Conservation (phyloP, 164 flowering plant species). For the Malania oleifera region DNA sequence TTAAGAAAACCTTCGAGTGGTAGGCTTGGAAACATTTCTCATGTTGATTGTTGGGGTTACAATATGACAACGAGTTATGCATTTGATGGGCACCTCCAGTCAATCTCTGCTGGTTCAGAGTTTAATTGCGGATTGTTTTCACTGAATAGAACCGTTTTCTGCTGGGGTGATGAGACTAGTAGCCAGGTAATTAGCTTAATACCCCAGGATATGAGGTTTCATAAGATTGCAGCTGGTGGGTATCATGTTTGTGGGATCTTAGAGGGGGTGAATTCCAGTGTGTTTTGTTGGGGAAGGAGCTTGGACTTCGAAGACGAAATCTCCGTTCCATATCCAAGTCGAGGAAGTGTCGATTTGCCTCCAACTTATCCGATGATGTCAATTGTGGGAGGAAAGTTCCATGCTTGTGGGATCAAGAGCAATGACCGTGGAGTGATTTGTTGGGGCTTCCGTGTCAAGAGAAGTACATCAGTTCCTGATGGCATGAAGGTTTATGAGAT, state of each 20-base stretch:
- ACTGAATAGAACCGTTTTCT: slow-evolving; percentile 60
- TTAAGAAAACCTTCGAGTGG: slow-evolving; percentile 53
- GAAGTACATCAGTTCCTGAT: slow-evolving; percentile 60
- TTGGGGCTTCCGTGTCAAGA: slow-evolving; percentile 68
- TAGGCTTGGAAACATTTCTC: slow-evolving; percentile 33
- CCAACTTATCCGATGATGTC: slow-evolving; percentile 59
- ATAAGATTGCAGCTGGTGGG: slow-evolving; percentile 80
- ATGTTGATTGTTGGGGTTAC: slow-evolving; percentile 97
- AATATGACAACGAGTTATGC: slow-evolving; percentile 81
- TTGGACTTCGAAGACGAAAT: slow-evolving; percentile 48
- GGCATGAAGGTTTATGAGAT: slow-evolving; percentile 55
- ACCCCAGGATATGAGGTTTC: slow-evolving; percentile 54
- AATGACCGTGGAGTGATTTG: slow-evolving; percentile 59
- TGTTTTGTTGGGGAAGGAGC: slow-evolving; percentile 86
- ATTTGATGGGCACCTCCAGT: slow-evolving; percentile 54
- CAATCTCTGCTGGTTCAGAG: slow-evolving; percentile 85
- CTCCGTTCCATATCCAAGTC: slow-evolving; percentile 24
- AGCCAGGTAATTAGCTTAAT: slow-evolving; percentile 55
- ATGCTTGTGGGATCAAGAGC: slow-evolving; percentile 83
- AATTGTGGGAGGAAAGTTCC: slow-evolving; percentile 84
- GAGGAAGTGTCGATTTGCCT: slow-evolving; percentile 50
- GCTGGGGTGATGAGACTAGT: slow-evolving; percentile 91
- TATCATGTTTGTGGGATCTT: slow-evolving; percentile 90
- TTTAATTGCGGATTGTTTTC: slow-evolving; percentile 82
- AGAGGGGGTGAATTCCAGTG: slow-evolving; percentile 47